These are phyloP conservation scores for Debaryomycetaceae sp. DNA, from an alignment of 1,139 yeast species.

Conservation along the genomic window DNA sequence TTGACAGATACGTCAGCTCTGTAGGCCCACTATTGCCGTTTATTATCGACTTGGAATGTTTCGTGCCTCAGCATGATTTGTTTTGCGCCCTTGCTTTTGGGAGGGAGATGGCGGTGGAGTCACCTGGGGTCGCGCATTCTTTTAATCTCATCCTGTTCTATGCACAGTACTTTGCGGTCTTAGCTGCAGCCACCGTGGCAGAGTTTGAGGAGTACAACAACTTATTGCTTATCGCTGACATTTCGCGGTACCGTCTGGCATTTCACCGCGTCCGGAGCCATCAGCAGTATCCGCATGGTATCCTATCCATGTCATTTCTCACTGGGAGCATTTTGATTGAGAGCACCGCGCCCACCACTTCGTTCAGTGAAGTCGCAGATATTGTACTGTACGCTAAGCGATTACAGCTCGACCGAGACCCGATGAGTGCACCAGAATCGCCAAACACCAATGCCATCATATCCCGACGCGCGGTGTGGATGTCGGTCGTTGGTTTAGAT, in stretches of 20 bases:
- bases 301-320: conserved; percentile 35
- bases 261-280: conserved; percentile 40
- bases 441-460: conserved; percentile 38
- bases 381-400: conserved; percentile 45
- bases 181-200: conserved; percentile 45
- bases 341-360: conserved; percentile 47
- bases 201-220: conserved; percentile 46
- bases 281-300: conserved; percentile 42
- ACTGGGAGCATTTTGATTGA: conserved; percentile 43
- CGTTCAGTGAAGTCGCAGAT: conserved; percentile 40
- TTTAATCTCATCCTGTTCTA: conserved; percentile 34
- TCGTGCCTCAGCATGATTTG: conserved; percentile 34
- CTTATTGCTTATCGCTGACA: conserved; percentile 36
- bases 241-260: conserved; percentile 34
- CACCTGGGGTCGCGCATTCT: conserved; percentile 1
- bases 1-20: conserved; percentile 37
- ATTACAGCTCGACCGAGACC: conserved; percentile 49
- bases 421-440: conserved; percentile 37
- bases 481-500: conserved; percentile 55
- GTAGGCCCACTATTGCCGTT: conserved; percentile 47
- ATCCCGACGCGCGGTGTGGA: conserved; percentile 48
- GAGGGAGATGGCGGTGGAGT: conserved; percentile 1
- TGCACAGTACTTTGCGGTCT: conserved; percentile 37
- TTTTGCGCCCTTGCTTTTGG: conserved; percentile 38
- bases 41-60: conserved; percentile 31